A percentile compares a stretch with the other conserved stretches of the same genome.
Conservation (phyloP, 148 eudicot species). For the Camellia japonica region DNA sequence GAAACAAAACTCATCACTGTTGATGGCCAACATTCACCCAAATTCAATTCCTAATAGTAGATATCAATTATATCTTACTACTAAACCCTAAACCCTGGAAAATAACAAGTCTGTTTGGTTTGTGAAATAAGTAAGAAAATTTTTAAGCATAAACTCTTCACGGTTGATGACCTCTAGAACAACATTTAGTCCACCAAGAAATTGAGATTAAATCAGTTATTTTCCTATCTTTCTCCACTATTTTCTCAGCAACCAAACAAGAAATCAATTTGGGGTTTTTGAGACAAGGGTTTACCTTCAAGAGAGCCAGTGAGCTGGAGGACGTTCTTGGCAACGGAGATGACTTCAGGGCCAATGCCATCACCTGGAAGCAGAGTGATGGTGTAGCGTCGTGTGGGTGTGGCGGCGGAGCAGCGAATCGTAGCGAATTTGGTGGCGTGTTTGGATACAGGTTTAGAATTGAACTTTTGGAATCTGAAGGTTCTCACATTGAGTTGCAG, state of each 20-base stretch:
- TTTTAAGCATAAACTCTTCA: neutral
- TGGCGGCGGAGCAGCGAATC: constrained; percentile 50
- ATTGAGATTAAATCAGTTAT: neutral
- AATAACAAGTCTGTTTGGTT: too few relatives aligned
- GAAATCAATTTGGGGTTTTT: neutral
- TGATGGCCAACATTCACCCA: neutral
- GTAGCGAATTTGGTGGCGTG: constrained; percentile 8
- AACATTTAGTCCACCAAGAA: neutral
- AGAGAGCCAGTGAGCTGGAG: constrained; percentile 65
- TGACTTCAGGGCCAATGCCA: constrained; percentile 93
- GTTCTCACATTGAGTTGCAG: constrained; percentile 39
- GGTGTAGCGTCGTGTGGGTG: constrained; percentile 49
- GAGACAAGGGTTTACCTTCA: constrained; percentile 46
- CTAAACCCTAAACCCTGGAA: too few relatives aligned
- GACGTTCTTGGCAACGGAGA: constrained; percentile 75
- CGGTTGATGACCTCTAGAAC: neutral
- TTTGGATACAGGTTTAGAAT: constrained; percentile 9
- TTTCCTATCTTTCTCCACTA: neutral
- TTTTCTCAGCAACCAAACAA: neutral
- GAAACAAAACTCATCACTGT: neutral
- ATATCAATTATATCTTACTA: too few relatives aligned
- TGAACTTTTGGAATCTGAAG: constrained; percentile 28
- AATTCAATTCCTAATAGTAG: too few relatives aligned
- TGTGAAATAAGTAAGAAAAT: neutral
- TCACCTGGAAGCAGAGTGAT: constrained; percentile 94